These are phyloP conservation scores for Metschnikowia gelsemii DNA, from an alignment of 805 yeast species.

Conservation along the genomic window DNA sequence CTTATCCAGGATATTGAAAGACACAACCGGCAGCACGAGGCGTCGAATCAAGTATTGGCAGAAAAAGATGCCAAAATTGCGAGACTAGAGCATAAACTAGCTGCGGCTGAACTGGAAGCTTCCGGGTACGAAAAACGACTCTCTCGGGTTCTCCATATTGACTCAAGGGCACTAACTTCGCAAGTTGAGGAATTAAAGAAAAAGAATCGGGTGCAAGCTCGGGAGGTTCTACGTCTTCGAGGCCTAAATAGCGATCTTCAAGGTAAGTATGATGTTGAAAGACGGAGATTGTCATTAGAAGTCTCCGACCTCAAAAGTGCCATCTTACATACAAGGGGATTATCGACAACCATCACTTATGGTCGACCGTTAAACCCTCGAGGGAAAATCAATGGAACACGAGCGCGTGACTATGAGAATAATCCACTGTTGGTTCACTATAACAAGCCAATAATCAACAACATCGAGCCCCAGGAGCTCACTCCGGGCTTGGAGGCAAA, in stretches of 20 bases:
- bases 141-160: slow-evolving; percentile 18
- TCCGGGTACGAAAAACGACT: slow-evolving; percentile 21
- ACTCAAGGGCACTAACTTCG: slow-evolving; percentile 19
- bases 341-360: slow-evolving; percentile 29
- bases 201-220: slow-evolving; percentile 28
- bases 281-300: slow-evolving; percentile 33
- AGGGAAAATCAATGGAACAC: no score
- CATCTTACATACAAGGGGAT: slow-evolving; percentile 33
- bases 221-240: slow-evolving; percentile 31
- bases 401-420: background rate
- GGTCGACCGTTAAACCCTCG: slow-evolving; percentile 25
- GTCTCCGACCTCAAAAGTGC: slow-evolving; percentile 35
- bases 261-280: slow-evolving; percentile 35
- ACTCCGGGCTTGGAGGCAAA: slow-evolving; percentile 1
- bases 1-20: slow-evolving; percentile 33
- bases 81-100: slow-evolving; percentile 24
- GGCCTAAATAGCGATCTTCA: slow-evolving; percentile 31
- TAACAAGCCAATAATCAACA: slow-evolving; percentile 35
- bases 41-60: slow-evolving; percentile 29
- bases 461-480: slow-evolving; percentile 8
- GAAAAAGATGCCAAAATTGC: slow-evolving; percentile 32
- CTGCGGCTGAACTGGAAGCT: slow-evolving; percentile 24
- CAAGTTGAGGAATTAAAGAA: slow-evolving; percentile 16
- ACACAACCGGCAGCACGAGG: slow-evolving; percentile 31
- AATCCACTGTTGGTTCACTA: slow-evolving; percentile 15